A percentile compares a stretch with the other conserved stretches of the same genome.
Evolutionary conservation across 179 eudicot genomes (phyloP).

Genomic region (Dionaea muscipula): DNA sequence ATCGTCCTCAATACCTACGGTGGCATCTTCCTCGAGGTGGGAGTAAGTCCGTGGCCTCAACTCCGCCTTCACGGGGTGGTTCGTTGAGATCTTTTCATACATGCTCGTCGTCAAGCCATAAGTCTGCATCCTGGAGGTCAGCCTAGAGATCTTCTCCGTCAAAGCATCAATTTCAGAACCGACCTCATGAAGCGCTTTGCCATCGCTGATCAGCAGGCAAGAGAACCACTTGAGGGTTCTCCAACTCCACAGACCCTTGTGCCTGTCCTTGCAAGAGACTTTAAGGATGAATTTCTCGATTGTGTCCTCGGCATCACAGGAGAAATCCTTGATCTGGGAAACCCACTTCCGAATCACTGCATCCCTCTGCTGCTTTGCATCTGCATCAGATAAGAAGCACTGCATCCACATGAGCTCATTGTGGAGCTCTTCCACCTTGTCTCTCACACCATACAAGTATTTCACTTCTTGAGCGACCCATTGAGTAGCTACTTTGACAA

Average conservation of each 20-base stretch:
- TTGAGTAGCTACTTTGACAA: too few species aligned
- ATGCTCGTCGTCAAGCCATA: slow-evolving; percentile 16
- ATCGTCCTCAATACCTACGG: slow-evolving; percentile 24
- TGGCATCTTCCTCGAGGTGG: slow-evolving; percentile 16
- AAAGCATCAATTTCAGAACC: slow-evolving; percentile 17
- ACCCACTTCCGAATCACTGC: slow-evolving; percentile 28
- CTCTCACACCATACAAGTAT: slow-evolving; percentile 12
- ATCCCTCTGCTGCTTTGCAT: slow-evolving; percentile 21
- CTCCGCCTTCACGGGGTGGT: background rate
- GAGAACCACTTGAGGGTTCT: slow-evolving; percentile 8
- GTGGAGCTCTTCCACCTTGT: slow-evolving; percentile 20
- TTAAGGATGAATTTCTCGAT: slow-evolving; percentile 13
- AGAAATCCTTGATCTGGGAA: slow-evolving; percentile 25
- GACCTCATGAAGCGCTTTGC: slow-evolving; percentile 9
- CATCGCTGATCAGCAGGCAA: slow-evolving; percentile 6
- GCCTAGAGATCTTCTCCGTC: slow-evolving; percentile 11
- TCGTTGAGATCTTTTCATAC: slow-evolving; percentile 8
- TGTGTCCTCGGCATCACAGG: slow-evolving; percentile 32
- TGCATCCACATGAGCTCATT: slow-evolving; percentile 29
- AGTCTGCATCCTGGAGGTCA: slow-evolving; percentile 16
- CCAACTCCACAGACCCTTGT: slow-evolving; percentile 1
- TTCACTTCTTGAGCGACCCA: slow-evolving; percentile 16
- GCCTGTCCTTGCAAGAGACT: slow-evolving; percentile 1
- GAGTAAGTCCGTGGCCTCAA: slow-evolving; percentile 11
- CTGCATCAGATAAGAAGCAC: slow-evolving; percentile 25